These are phyloP conservation scores for Cryphonectria parasitica DNA, from an alignment of 2,329 filamentous ascomycete species.

Conservation along the genomic window DNA sequence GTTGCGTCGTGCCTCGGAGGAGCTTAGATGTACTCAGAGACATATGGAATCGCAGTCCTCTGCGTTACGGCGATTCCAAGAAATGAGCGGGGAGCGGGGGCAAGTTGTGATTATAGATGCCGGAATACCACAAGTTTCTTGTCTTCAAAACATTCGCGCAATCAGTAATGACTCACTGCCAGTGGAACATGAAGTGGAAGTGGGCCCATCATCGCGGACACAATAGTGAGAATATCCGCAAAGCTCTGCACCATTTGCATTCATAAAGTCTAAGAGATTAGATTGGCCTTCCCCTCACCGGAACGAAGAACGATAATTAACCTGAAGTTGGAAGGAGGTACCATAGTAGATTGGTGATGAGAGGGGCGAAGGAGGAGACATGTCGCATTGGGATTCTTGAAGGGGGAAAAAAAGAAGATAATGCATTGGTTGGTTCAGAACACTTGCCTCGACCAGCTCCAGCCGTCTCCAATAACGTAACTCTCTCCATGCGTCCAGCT, in stretches of 20 bases:
- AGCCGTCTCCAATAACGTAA: not conserved
- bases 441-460: not conserved
- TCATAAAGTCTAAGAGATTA: not conserved
- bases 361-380: not conserved
- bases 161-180: not conserved
- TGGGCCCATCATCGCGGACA: not conserved
- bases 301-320: not conserved
- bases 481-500: not conserved
- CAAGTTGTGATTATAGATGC: not conserved
- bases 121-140: not conserved
- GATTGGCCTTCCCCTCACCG: not conserved
- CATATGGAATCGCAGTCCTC: not conserved
- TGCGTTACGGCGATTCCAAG: not conserved
- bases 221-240: not conserved
- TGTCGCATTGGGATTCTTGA: not conserved
- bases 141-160: not conserved
- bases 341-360: not conserved
- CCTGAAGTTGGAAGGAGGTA: not conserved
- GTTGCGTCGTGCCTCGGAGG: not conserved
- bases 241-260: not conserved
- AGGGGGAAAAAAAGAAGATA: not conserved
- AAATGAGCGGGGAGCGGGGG: not conserved
- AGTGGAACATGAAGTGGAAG: not conserved
- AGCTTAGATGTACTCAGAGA: not conserved
- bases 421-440: not conserved